phyloP scores from a whole-genome alignment of 2,329 filamentous ascomycete genomes.

The Penicillium sclerotigenum region DNA sequence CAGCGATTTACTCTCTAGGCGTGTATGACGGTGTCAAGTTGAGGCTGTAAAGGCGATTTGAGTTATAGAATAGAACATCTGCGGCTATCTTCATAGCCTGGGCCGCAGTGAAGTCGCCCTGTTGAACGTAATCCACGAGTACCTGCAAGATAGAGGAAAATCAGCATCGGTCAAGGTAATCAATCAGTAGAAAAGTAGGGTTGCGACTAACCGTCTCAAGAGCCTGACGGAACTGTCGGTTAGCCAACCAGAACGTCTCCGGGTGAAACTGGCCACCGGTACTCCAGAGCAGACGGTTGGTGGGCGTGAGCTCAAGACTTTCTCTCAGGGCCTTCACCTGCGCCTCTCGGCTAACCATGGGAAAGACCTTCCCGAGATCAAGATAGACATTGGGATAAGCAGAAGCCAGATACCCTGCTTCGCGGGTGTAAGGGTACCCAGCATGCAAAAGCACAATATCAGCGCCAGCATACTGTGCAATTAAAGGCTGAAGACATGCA shows the following conservation, averaged over 20 bases:
- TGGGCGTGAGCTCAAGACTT: slow-evolving; percentile 71
- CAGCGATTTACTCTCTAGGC: background rate
- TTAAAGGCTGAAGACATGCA: slow-evolving; percentile 69
- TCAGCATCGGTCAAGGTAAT: background rate
- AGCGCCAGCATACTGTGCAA: slow-evolving; percentile 64
- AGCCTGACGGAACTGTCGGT: slow-evolving; percentile 67
- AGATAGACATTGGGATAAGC: slow-evolving; percentile 78
- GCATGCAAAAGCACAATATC: slow-evolving; percentile 77
- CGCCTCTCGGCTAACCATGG: slow-evolving; percentile 70
- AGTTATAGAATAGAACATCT: slow-evolving; percentile 71
- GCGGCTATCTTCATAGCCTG: slow-evolving; percentile 64
- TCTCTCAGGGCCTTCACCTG: slow-evolving; percentile 69
- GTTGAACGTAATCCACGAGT: slow-evolving; percentile 63
- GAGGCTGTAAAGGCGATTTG: slow-evolving; percentile 71
- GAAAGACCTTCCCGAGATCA: slow-evolving; percentile 80
- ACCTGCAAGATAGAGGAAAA: slow-evolving; percentile 44
- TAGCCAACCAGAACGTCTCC: slow-evolving; percentile 72
- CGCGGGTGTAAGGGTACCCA: slow-evolving; percentile 75
- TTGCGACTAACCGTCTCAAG: slow-evolving; percentile 57
- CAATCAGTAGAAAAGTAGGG: background rate
- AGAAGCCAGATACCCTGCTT: slow-evolving; percentile 73
- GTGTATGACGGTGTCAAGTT: slow-evolving; percentile 35
- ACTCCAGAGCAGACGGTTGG: slow-evolving; percentile 73
- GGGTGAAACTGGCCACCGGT: slow-evolving; percentile 78
- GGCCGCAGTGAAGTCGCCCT: slow-evolving; percentile 57